Evolutionary conservation across 2,329 filamentous ascomycete species (phyloP).

Genomic region (Atkinsonella hypoxylon): DNA sequence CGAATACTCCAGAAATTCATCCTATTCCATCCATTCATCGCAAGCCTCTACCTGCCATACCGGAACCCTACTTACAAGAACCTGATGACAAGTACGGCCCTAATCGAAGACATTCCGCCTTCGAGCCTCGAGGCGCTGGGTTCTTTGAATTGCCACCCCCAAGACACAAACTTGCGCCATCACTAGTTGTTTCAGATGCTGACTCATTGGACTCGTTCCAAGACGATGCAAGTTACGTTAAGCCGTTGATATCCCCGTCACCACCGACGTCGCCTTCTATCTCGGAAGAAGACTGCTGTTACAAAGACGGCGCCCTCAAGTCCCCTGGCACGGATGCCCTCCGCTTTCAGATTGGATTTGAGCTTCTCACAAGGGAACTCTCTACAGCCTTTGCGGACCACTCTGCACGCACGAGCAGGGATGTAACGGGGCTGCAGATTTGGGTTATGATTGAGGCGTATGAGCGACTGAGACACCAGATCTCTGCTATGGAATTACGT

Average conservation of each 20-base stretch:
- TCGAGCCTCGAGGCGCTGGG: not conserved
- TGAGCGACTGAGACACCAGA: conserved; percentile 36
- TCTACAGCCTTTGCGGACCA: conserved; percentile 26
- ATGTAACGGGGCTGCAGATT: conserved; percentile 36
- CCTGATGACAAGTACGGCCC: conserved; percentile 1
- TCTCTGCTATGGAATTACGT: conserved; percentile 22
- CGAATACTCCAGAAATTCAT: conserved; percentile 20
- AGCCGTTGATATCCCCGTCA: conserved; percentile 34
- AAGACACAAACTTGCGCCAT: conserved; percentile 9
- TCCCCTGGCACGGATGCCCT: conserved; percentile 21
- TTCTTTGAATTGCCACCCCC: conserved; percentile 1
- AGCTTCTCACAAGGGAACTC: conserved; percentile 38
- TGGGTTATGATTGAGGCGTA: conserved; percentile 49
- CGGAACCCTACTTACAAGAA: not conserved
- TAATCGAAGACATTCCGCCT: not conserved
- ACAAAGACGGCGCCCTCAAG: conserved; percentile 4
- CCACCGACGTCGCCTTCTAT: conserved; percentile 24
- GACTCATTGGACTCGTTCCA: conserved; percentile 35
- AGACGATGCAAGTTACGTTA: conserved; percentile 32
- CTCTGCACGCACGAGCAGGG: conserved; percentile 13
- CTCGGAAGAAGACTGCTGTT: conserved; percentile 12
- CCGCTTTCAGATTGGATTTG: conserved; percentile 37
- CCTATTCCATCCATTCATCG: conserved; percentile 14
- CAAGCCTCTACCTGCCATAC: conserved; percentile 2
- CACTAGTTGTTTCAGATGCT: conserved; percentile 28